Evolutionary conservation across 208 protist genomes (phyloP).

Genomic region (Entamoeba dispar): DNA sequence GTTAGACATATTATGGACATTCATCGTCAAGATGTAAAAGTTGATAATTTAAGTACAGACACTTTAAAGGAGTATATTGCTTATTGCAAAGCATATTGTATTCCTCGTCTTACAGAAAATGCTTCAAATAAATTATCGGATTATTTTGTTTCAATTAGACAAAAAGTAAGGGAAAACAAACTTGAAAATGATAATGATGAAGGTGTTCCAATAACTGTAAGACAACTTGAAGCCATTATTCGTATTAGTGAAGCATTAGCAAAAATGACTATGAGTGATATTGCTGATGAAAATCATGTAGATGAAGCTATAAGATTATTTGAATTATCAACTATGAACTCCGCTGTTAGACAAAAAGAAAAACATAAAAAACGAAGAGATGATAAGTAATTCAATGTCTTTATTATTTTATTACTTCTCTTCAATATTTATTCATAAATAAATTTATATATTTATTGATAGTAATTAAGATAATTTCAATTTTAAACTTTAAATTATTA

Average conservation of each 20-base stretch:
- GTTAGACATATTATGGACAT: conserved; percentile 46
- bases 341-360: background rate
- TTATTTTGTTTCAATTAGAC: background rate
- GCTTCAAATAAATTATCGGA: background rate
- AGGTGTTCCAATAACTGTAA: conserved; percentile 66
- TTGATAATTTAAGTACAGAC: background rate
- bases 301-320: background rate
- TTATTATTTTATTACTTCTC: no score
- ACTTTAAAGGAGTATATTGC: background rate
- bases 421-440: no score
- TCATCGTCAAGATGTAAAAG: background rate
- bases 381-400: background rate
- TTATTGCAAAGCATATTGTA: background rate
- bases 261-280: conserved; percentile 59
- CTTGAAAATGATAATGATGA: background rate
- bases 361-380: background rate
- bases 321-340: background rate
- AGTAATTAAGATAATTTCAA: no score
- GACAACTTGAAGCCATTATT: conserved; percentile 66
- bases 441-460: no score
- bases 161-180: background rate
- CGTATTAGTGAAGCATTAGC: conserved; percentile 82
- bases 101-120: background rate
- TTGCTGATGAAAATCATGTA: background rate
- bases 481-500: no score